A percentile compares a stretch with the other conserved stretches of the same genome.
These are phyloP conservation scores for Dittrichia graveolens DNA, from an alignment of 129 eudicot species.

Conservation along the genomic window DNA sequence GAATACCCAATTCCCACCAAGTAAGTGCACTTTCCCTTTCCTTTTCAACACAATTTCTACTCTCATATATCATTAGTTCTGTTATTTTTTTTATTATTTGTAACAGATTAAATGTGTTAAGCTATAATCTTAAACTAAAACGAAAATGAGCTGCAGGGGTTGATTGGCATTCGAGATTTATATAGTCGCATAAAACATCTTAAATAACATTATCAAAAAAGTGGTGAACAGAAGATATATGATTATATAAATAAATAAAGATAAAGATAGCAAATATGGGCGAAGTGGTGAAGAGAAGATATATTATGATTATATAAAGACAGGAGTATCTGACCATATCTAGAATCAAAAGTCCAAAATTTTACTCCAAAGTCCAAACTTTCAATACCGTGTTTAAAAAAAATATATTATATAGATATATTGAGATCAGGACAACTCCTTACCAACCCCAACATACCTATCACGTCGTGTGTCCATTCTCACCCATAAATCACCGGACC, in stretches of 20 bases:
- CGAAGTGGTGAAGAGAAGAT: conserved; percentile 39
- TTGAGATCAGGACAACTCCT: conserved; percentile 32
- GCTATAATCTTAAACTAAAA: not conserved
- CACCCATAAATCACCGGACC: conserved; percentile 6
- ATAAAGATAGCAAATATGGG: conserved; percentile 23
- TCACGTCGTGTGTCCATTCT: conserved; percentile 24
- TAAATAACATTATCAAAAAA: not conserved
- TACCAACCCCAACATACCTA: conserved; percentile 46
- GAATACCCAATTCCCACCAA: conserved; percentile 94
- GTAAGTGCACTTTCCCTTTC: conserved; percentile 44
- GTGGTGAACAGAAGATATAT: not conserved
- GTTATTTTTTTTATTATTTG: not conserved
- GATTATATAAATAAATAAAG: not conserved
- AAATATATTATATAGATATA: not conserved
- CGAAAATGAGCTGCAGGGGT: not conserved
- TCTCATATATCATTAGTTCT: not conserved
- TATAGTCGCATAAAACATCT: not conserved
- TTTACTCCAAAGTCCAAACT: not conserved
- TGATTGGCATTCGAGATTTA: not conserved
- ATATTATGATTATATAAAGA: not conserved
- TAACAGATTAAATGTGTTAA: not conserved
- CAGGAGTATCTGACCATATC: conserved; percentile 23
- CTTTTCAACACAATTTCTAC: not conserved
- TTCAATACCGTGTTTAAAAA: not conserved
- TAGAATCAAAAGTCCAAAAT: conserved; percentile 16